Evolutionary conservation across 2,329 filamentous ascomycete species (phyloP).

Genomic region (Epichloe baconii): DNA sequence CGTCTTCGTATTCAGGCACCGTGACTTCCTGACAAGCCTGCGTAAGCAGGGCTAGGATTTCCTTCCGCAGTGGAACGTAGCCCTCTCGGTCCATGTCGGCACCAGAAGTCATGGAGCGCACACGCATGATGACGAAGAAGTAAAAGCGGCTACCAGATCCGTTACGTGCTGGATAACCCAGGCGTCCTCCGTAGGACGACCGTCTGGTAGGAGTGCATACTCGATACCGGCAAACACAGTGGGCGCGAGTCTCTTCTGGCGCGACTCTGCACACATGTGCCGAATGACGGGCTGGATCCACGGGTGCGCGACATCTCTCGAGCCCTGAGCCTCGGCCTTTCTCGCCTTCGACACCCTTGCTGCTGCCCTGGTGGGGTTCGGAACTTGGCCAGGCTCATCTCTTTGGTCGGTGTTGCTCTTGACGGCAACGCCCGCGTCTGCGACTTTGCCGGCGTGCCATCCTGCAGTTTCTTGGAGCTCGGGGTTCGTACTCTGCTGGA

Average conservation of each 20-base stretch:
- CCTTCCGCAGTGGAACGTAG: slow-evolving; percentile 32
- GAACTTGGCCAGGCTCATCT: slow-evolving; percentile 28
- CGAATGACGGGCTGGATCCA: slow-evolving; percentile 63
- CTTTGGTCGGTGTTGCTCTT: slow-evolving; percentile 33
- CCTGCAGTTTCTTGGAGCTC: slow-evolving; percentile 19
- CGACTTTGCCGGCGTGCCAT: slow-evolving; percentile 14
- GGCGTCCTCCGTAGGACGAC: slow-evolving; percentile 31
- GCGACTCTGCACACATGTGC: slow-evolving; percentile 46
- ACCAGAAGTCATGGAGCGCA: slow-evolving; percentile 27
- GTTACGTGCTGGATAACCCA: slow-evolving; percentile 37
- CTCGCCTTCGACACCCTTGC: slow-evolving; percentile 28
- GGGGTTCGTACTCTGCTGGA: slow-evolving; percentile 18
- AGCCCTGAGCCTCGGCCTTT: slow-evolving; percentile 11
- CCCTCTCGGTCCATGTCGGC: slow-evolving; percentile 26
- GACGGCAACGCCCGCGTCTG: slow-evolving; percentile 23
- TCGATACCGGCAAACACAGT: slow-evolving; percentile 66
- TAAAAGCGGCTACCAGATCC: slow-evolving; percentile 43
- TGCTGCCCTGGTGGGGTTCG: slow-evolving; percentile 21
- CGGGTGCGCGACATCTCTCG: slow-evolving; percentile 28
- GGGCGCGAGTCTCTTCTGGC: slow-evolving; percentile 48
- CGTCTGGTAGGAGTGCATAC: slow-evolving; percentile 32
- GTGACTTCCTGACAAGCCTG: slow-evolving; percentile 28
- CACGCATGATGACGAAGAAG: slow-evolving; percentile 43
- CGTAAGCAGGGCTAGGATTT: slow-evolving; percentile 29
- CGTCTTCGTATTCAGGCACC: slow-evolving; percentile 27